Percentiles rank a stretch among this genome's conserved stretches.
These are phyloP conservation scores for Corynascus novoguineensis DNA, from an alignment of 495 filamentous ascomycete species.

Conservation along the genomic window DNA sequence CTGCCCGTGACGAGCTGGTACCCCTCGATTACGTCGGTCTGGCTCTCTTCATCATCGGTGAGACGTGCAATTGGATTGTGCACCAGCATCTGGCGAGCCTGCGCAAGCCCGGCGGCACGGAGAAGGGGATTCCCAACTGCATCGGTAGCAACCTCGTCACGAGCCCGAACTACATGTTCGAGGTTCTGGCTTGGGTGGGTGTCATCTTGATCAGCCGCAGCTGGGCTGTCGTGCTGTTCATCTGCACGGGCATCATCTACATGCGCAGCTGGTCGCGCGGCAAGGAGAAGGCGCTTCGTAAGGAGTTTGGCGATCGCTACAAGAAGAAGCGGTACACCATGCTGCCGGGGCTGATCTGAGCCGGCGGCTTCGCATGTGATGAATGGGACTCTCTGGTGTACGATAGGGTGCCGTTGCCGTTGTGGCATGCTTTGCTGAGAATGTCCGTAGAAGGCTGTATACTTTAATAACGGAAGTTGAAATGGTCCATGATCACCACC, in stretches of 20 bases:
- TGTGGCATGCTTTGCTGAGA: not conserved
- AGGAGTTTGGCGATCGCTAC: conserved; percentile 85
- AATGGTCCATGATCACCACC: not conserved
- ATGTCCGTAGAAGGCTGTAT: too few species aligned
- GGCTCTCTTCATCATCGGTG: conserved; percentile 65
- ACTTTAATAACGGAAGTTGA: not conserved
- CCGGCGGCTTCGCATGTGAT: not conserved
- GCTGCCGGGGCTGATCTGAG: conserved; percentile 59
- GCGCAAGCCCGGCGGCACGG: conserved; percentile 71
- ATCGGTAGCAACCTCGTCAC: conserved; percentile 84
- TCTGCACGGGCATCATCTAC: conserved; percentile 57
- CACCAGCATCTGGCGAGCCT: conserved; percentile 72
- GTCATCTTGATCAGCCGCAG: conserved; percentile 71
- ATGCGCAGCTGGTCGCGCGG: conserved; percentile 86
- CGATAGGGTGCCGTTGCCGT: not conserved
- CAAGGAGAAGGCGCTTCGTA: conserved; percentile 85
- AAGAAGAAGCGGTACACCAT: conserved; percentile 80
- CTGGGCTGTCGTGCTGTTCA: conserved; percentile 68
- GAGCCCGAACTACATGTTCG: conserved; percentile 96
- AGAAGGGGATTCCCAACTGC: conserved; percentile 79
- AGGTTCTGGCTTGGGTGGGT: conserved; percentile 78
- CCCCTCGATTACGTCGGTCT: conserved; percentile 58
- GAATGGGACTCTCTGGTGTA: not conserved
- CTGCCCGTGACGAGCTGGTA: conserved; percentile 40
- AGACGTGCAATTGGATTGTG: conserved; percentile 71